Evolutionary conservation across 495 filamentous ascomycete species (phyloP).

Genomic region (Penicillium paxilli): DNA sequence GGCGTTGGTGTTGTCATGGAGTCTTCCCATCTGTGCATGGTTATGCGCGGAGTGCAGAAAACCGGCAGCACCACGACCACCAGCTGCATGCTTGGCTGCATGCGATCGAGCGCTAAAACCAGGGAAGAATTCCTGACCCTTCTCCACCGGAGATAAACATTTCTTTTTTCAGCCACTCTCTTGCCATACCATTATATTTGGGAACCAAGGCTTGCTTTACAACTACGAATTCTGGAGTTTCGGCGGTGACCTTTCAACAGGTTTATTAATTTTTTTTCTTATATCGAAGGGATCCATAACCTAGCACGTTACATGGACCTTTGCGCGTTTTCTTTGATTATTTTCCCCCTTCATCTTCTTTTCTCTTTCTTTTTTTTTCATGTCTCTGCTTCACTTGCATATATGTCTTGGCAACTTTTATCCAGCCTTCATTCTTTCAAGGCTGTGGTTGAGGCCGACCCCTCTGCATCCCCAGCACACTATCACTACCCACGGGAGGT

Average conservation of each 20-base stretch:
- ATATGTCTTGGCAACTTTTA: slow-evolving; percentile 7
- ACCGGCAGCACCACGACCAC: slow-evolving; percentile 84
- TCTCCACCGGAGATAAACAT: slow-evolving; percentile 56
- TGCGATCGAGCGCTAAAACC: slow-evolving; percentile 89
- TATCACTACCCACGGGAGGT: background rate
- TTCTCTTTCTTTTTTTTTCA: background rate
- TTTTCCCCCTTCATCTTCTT: no score
- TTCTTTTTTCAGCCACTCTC: slow-evolving; percentile 1
- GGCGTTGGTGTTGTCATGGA: slow-evolving; percentile 98
- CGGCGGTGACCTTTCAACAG: slow-evolving; percentile 41
- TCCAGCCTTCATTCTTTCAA: background rate
- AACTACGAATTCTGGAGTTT: slow-evolving; percentile 41
- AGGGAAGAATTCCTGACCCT: slow-evolving; percentile 91
- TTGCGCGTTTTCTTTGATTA: background rate
- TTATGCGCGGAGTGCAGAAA: slow-evolving; percentile 93
- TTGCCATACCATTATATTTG: background rate
- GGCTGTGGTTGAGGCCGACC: background rate
- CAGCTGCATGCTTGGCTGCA: slow-evolving; percentile 93
- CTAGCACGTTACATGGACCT: slow-evolving; percentile 7
- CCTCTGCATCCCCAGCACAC: background rate
- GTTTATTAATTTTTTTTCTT: slow-evolving; percentile 18
- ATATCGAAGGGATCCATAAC: slow-evolving; percentile 7
- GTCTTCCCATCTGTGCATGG: slow-evolving; percentile 97
- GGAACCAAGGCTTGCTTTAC: slow-evolving; percentile 12
- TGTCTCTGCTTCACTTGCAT: slow-evolving; percentile 12